Evolutionary conservation across 192 early-diverging fungal genomes (phyloP), one percentile per base, ranked within the genome.

Genomic region (Mortierella hygrophila): DNA sequence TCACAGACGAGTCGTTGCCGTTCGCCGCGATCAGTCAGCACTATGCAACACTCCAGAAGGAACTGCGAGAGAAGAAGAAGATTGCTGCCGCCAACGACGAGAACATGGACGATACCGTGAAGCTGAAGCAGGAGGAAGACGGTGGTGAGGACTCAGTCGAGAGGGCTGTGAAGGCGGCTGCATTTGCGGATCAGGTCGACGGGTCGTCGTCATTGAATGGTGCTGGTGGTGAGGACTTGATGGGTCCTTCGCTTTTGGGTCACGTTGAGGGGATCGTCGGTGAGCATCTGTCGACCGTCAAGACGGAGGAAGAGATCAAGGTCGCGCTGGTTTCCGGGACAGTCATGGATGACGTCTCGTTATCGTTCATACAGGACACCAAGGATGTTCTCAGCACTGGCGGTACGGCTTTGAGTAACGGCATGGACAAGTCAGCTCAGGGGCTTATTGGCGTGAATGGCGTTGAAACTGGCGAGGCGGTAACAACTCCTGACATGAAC

Each of bases 1-100:
- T 94, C 4, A 89, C 91, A 26, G 95, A 93, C 57, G 75, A 81
- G 6, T 87, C 89, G 0, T 74, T 93, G 18, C 90, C 92, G 16
- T 93, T 93, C 65, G 78, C 80, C 41, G 82, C 82, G 18, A 87
- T 91, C 55, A 88, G 77, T 38, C 85, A 83, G 1, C 72, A 82
- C n/a, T 75, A 86, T 37, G 35, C 79, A 52, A 63, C 13, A 9
- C 26, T 81, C 1, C 78, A 74, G 11, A 76, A 86, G 74, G 78
- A 80, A 20, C 60, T 41, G 15, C 57, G 20, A 16, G 54, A 65
- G 49, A 76, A 72, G 38, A 83, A 83, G 47, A 46, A 21, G 4
- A 49, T 57, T 21, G 29, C 6, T 38, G 40, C 42, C 35, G 72
- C 15, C 26, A 26, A 32, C 1, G 47, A 15, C 21, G 46, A 74